Evolutionary conservation across 2,329 filamentous ascomycete genomes (phyloP).

Genomic region (Lecanicillium sp.): DNA sequence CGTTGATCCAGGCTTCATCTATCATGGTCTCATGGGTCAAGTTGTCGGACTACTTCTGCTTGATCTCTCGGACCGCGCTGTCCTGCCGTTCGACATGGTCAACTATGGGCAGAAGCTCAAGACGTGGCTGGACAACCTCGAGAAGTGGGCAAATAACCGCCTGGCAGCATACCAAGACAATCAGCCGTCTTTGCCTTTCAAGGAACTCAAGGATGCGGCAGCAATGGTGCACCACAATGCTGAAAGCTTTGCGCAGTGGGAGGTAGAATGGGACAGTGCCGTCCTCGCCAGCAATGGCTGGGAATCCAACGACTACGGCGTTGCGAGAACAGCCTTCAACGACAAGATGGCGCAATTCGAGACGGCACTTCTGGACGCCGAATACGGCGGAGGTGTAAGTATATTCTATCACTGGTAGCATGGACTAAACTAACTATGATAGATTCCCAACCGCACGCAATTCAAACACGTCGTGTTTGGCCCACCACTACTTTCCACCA

Average conservation of each 20-base stretch:
- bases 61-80: conserved; percentile 73
- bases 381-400: conserved; percentile 67
- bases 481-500: conserved; percentile 69
- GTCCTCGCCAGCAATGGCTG: conserved; percentile 68
- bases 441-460: conserved; percentile 82
- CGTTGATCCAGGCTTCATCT: conserved; percentile 75
- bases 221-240: conserved; percentile 45
- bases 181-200: conserved; percentile 22
- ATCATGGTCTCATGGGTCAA: conserved; percentile 74
- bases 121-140: conserved; percentile 60
- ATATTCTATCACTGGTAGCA: background rate
- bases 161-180: conserved; percentile 38
- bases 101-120: conserved; percentile 63
- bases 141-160: conserved; percentile 52
- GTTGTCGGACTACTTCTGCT: conserved; percentile 77
- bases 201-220: conserved; percentile 48
- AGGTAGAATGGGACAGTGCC: conserved; percentile 66
- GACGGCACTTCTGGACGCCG: conserved; percentile 71
- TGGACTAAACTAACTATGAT: conserved; percentile 16
- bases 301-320: conserved; percentile 63
- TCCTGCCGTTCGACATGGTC: conserved; percentile 75
- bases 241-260: conserved; percentile 67
- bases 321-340: conserved; percentile 71
- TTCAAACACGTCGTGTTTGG: conserved; percentile 92
- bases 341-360: conserved; percentile 75